Evolutionary conservation across 2,329 filamentous ascomycete genomes (phyloP), one percentile per base, ranked within the genome.

Genomic region (Pseudogymnoascus sp.): DNA sequence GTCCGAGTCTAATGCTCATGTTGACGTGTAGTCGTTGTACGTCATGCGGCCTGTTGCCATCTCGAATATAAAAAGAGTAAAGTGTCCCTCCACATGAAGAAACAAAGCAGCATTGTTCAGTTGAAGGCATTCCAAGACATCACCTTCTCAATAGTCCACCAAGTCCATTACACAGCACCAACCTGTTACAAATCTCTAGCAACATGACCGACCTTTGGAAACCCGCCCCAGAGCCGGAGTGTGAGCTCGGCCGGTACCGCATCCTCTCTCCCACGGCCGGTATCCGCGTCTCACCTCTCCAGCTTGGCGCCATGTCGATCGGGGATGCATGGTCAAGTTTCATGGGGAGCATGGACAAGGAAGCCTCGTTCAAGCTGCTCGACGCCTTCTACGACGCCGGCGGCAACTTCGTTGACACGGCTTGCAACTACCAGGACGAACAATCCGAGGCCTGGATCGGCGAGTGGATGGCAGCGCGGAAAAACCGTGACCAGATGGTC

Each of bases 341-440:
- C 31, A 75, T 85, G 76, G 83, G 83, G 12, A 76, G 76, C 55
- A 81, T 82, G 74, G 74, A 76, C 69, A 84, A 86, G 69, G 78
- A 81, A 21, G 68, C 76, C 8, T 74, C 81, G 0, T 85, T 85
- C 69, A 76, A 79, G 60, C 75, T 88, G 3, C 76, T 88, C 1
- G 84, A 87, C 66, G 78, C 77, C 62, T 88, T 79, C 72, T 78
- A 75, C 61, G 76, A 77, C 12, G 74, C 79, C 0, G 86, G 85
- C 3, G 86, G 86, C 12, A 89, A 89, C 74, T 87, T 89, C 71
- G 85, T 89, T 69, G 86, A 89, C 71, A 88, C 84, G 0, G 73
- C 81, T 67, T 83, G 80, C 73, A 78, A 77, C 67, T 86, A 85
- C 72, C 81, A 86, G 67, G 67, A 79, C 63, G 83, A 81, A 61